Conservation (phyloP, 306 rosid genomes). For the Herpetospermum pedunculosum region DNA sequence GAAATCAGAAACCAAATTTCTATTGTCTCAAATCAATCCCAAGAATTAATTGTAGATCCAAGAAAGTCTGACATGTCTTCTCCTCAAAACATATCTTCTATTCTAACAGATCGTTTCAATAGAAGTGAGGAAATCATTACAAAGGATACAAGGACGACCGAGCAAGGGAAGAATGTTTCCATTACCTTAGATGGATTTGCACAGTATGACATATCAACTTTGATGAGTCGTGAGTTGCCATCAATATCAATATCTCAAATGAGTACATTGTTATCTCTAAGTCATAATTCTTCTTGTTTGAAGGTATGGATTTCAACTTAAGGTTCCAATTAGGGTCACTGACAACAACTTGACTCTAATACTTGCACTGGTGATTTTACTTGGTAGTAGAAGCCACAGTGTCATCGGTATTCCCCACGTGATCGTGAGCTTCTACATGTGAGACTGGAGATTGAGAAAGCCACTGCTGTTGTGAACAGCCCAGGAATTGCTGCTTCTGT, state of each 20-base stretch:
- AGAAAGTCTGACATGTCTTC: not conserved
- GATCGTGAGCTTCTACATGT: constrained; percentile 61
- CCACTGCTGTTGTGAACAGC: constrained; percentile 24
- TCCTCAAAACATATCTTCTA: constrained; percentile 4
- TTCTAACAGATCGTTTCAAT: constrained; percentile 7
- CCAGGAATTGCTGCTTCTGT: constrained; percentile 45
- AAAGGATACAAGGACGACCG: constrained; percentile 17
- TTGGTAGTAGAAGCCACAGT: constrained; percentile 41
- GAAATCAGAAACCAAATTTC: constrained; percentile 6
- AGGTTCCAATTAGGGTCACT: constrained; percentile 16
- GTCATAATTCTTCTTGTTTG: constrained; percentile 23
- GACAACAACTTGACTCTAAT: constrained; percentile 12
- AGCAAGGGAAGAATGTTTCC: constrained; percentile 9
- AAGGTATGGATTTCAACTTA: constrained; percentile 36
- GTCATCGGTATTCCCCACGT: constrained; percentile 32
- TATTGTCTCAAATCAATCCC: constrained; percentile 12
- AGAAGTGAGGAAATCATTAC: constrained; percentile 13
- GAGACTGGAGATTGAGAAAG: constrained; percentile 49
- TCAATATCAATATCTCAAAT: constrained; percentile 35
- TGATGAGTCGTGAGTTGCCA: constrained; percentile 21
- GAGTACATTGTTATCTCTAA: constrained; percentile 35
- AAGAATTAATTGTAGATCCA: constrained; percentile 9
- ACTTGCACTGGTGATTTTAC: constrained; percentile 19
- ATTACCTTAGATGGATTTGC: constrained; percentile 9
- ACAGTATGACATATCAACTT: constrained; percentile 15